A percentile compares a stretch with the other conserved stretches of the same genome.
Evolutionary conservation across 129 eudicot species (phyloP).

Genomic region (Pulicaria dysenterica): DNA sequence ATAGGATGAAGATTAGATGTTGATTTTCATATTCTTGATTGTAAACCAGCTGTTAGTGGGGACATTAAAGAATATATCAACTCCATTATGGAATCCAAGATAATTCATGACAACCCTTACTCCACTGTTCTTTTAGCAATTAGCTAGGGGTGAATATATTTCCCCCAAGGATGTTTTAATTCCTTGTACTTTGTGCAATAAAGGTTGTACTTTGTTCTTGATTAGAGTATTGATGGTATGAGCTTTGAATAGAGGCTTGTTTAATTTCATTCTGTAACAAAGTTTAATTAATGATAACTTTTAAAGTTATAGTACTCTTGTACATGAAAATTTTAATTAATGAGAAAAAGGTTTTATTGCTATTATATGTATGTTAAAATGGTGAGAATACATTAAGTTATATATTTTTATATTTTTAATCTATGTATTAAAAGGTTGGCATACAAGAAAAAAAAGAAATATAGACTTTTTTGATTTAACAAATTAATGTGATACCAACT

Average conservation of each 20-base stretch:
- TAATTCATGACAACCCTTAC: constrained; percentile 33
- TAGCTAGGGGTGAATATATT: constrained; percentile 13
- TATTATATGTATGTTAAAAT: neutral
- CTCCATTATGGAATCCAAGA: constrained; percentile 32
- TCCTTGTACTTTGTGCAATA: constrained; percentile 19
- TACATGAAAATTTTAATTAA: constrained; percentile 9
- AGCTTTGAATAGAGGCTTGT: neutral
- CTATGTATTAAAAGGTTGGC: neutral
- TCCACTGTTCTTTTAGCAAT: constrained; percentile 19
- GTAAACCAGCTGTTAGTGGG: constrained; percentile 49
- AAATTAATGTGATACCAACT: neutral
- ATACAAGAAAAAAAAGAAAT: neutral
- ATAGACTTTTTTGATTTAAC: neutral
- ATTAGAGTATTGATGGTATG: neutral
- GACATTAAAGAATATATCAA: constrained; percentile 29
- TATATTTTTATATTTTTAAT: neutral
- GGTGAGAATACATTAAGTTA: neutral
- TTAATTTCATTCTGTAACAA: neutral
- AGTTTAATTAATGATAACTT: neutral
- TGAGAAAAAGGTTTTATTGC: constrained; percentile 6
- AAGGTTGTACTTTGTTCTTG: constrained; percentile 12
- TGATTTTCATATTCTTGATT: constrained; percentile 23
- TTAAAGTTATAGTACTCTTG: constrained; percentile 5
- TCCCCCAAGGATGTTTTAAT: neutral
- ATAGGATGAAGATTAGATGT: constrained; percentile 36